Base-by-base conservation (phyloP, 352 stramenopile genomes). In the Phytophthora pistaciae region DNA sequence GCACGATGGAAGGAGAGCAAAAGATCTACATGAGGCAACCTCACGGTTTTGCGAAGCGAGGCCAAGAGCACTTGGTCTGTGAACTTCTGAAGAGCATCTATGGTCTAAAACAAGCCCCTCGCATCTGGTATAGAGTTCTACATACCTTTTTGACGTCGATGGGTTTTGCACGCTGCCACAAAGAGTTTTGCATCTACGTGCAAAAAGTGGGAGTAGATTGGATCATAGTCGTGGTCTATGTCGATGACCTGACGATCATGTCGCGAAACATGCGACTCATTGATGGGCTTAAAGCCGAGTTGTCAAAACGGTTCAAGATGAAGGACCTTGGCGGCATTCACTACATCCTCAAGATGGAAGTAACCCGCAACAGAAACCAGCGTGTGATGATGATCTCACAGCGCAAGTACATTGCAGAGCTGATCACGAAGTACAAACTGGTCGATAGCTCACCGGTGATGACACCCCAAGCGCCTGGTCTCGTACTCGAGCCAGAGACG, bases 291-390 rank as follows among this genome's bases (percentile, higher is more conserved):
- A 74, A 74, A 50, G n/a, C 27, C 2, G 56, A 78, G 25, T 29
- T 71, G 5, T 74, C 60, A 27, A 29, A 14, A 56, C 46, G 60
- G 7, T 74, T 78, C 46, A 74, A 70, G 11, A 60, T 50, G 55
- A 61, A 61, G 36, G 31, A 61, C 33, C 8, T 40, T 14, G 66
- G 66, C 25, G 68, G 76, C n/a, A 68, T 79, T 56, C 52, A 79
- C 60, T 75, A 78, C 36, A 66, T 77, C 23, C 69, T 81, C 5
- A 80, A 70, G 20, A 64, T 63, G 53, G 53, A 69, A 21, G 54
- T 46, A 10, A 29, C 29, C 11, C 29, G 40, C 23, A 56, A 63
- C 54, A 55, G 56, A 44, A 10, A 54, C 25, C 58, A 65, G 46
- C 42, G 46, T 6, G 23, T 31, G 42, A 53, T 63, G 25, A 49